Conservation (phyloP, 345 rosid species). For the Gossypium stocksii region DNA sequence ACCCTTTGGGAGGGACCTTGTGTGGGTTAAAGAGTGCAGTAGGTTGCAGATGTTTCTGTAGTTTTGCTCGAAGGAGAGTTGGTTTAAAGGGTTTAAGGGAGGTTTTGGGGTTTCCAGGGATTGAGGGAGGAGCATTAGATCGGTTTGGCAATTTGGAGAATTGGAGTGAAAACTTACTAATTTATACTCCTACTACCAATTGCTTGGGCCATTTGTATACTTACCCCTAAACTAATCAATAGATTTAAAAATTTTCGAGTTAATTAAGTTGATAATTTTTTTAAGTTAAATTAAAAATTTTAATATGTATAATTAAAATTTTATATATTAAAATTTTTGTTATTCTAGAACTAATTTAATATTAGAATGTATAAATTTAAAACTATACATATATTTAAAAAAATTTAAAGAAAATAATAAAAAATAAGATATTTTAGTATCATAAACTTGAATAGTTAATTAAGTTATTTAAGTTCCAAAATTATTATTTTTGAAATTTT, state of each 20-base stretch:
- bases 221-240: too few relatives aligned
- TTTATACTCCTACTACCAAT: neutral
- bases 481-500: too few relatives aligned
- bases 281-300: too few relatives aligned
- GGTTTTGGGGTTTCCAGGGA: neutral
- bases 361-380: rapidly evolving
- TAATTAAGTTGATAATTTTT: too few relatives aligned
- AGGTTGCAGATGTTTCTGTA: constrained; percentile 51
- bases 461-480: too few relatives aligned
- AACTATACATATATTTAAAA: too few relatives aligned
- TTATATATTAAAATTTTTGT: too few relatives aligned
- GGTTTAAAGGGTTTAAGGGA: constrained; percentile 22
- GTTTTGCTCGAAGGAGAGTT: constrained; percentile 28
- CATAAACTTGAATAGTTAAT: too few relatives aligned
- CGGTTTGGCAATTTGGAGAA: neutral
- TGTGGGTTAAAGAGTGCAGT: constrained; percentile 52
- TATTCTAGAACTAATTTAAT: rapidly evolving
- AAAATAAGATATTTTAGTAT: too few relatives aligned
- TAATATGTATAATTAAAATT: too few relatives aligned
- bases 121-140: constrained; percentile 19
- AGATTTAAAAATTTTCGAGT: too few relatives aligned
- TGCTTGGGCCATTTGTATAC: neutral
- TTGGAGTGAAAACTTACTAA: neutral
- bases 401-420: too few relatives aligned
- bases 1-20: constrained; percentile 52